Evolutionary conservation across 192 early-diverging fungal species (phyloP).

Genomic region (Backusella mclennaniae): DNA sequence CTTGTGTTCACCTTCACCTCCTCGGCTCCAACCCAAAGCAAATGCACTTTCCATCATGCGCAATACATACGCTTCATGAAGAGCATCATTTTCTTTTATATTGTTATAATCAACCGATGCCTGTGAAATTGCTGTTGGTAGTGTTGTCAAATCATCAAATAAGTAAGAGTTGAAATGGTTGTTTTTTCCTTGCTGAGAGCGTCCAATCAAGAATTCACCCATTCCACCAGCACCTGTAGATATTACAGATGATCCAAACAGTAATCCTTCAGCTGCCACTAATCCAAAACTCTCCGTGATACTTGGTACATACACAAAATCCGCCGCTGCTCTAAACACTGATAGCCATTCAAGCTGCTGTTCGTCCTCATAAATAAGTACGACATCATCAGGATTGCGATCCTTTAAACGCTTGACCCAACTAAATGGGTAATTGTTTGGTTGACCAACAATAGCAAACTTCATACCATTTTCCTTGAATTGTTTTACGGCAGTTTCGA

Average conservation of each 20-base stretch:
- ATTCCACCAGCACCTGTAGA: conserved; percentile 52
- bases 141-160: conserved; percentile 12
- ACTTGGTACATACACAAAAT: conserved; percentile 52
- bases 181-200: conserved; percentile 19
- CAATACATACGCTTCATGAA: conserved; percentile 39
- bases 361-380: conserved; percentile 36
- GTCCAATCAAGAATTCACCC: conserved; percentile 50
- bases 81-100: conserved; percentile 9
- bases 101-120: conserved; percentile 30
- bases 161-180: conserved; percentile 41
- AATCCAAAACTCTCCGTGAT: conserved; percentile 56
- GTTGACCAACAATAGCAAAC: conserved; percentile 56
- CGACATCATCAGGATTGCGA: conserved; percentile 39
- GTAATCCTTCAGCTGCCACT: conserved; percentile 54
- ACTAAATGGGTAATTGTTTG: conserved; percentile 47
- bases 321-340: conserved; percentile 50
- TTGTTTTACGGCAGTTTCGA: conserved; percentile 29
- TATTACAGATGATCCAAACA: conserved; percentile 53
- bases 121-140: conserved; percentile 32
- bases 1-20: background rate
- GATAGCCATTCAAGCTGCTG: conserved; percentile 46
- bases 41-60: conserved; percentile 44
- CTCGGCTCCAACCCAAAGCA: conserved; percentile 43
- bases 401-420: conserved; percentile 35
- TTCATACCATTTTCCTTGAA: conserved; percentile 41